Conservation (phyloP, 2,329 filamentous ascomycete species). For the Xylaria polymorpha region DNA sequence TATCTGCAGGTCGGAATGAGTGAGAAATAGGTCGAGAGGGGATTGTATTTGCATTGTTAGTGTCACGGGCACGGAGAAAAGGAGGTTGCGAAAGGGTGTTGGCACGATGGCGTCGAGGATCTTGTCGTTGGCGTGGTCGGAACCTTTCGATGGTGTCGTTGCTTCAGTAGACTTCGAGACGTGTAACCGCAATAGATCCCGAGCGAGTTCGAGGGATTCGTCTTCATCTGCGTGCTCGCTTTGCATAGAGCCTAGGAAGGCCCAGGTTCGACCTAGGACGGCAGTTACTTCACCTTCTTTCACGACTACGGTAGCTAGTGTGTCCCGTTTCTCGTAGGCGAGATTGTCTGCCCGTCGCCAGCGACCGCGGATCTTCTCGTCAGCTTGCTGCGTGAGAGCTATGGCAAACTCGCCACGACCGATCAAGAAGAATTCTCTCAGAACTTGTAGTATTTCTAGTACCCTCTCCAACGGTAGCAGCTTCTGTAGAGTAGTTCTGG, state of each 20-base stretch:
- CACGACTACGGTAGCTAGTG: slow-evolving; percentile 72
- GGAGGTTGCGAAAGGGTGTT: slow-evolving; percentile 79
- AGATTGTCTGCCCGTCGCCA: slow-evolving; percentile 73
- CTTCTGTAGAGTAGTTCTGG: slow-evolving; percentile 83
- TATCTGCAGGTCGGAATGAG: slow-evolving; percentile 76
- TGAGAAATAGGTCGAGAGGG: slow-evolving; percentile 88
- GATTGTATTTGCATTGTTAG: slow-evolving; percentile 79
- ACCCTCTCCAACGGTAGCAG: slow-evolving; percentile 83
- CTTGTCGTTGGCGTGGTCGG: slow-evolving; percentile 46
- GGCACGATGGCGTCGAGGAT: slow-evolving; percentile 54
- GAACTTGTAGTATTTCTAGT: slow-evolving; percentile 77
- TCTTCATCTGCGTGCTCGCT: slow-evolving; percentile 79
- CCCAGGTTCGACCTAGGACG: slow-evolving; percentile 81
- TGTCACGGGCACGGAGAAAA: slow-evolving; percentile 80
- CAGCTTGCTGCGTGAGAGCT: slow-evolving; percentile 85
- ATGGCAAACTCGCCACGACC: slow-evolving; percentile 92
- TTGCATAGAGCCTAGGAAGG: slow-evolving; percentile 79
- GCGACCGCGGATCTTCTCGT: slow-evolving; percentile 79
- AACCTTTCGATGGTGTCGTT: slow-evolving; percentile 53
- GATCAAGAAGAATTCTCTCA: slow-evolving; percentile 89
- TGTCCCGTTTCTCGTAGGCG: slow-evolving; percentile 67
- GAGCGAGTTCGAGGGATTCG: slow-evolving; percentile 84
- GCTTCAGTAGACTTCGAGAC: slow-evolving; percentile 62
- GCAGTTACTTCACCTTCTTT: slow-evolving; percentile 89
- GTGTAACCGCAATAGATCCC: slow-evolving; percentile 77